Evolutionary conservation across 768 basidiomycete genomes (phyloP).

Genomic region (Guyanaporus albipodus): DNA sequence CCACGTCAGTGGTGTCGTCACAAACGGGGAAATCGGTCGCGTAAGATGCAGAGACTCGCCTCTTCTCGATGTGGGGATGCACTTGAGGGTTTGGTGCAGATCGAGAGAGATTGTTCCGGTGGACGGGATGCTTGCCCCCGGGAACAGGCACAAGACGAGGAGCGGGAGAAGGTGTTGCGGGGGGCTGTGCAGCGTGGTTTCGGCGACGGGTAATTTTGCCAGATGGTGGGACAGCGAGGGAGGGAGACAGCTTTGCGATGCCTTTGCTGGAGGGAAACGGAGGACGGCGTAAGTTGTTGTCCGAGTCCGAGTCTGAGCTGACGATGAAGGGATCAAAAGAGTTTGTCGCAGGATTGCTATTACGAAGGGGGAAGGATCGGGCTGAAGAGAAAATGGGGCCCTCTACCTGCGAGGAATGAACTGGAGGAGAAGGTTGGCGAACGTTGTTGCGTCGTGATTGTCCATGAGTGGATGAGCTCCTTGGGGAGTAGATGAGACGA

Average conservation of each 20-base stretch:
- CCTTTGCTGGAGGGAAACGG: slow-evolving; percentile 24
- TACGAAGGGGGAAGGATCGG: slow-evolving; percentile 25
- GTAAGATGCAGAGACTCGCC: slow-evolving; percentile 32
- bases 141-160: slow-evolving; percentile 51
- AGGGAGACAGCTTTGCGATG: slow-evolving; percentile 32
- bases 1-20: slow-evolving; percentile 61
- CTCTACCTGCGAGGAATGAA: slow-evolving; percentile 67
- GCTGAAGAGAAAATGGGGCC: slow-evolving; percentile 29
- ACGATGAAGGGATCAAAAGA: slow-evolving; percentile 48
- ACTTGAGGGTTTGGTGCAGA: slow-evolving; percentile 49
- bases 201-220: slow-evolving; percentile 61
- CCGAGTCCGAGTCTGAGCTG: slow-evolving; percentile 42
- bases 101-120: slow-evolving; percentile 37
- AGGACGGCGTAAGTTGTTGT: slow-evolving; percentile 33
- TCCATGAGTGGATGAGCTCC: slow-evolving; percentile 44
- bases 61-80: slow-evolving; percentile 28
- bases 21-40: slow-evolving; percentile 58
- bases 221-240: slow-evolving; percentile 44
- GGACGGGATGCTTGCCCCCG: slow-evolving; percentile 15
- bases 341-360: slow-evolving; percentile 34
- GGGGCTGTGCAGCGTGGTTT: slow-evolving; percentile 33
- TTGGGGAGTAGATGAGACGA: slow-evolving; percentile 21
- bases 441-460: slow-evolving; percentile 46
- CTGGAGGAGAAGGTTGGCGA: slow-evolving; percentile 63
- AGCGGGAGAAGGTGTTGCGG: slow-evolving; percentile 36